A percentile compares a stretch with the other conserved stretches of the same genome.
phyloP scores from a whole-genome alignment of 2,329 filamentous ascomycete species.

The Aspergillus vadensis region DNA sequence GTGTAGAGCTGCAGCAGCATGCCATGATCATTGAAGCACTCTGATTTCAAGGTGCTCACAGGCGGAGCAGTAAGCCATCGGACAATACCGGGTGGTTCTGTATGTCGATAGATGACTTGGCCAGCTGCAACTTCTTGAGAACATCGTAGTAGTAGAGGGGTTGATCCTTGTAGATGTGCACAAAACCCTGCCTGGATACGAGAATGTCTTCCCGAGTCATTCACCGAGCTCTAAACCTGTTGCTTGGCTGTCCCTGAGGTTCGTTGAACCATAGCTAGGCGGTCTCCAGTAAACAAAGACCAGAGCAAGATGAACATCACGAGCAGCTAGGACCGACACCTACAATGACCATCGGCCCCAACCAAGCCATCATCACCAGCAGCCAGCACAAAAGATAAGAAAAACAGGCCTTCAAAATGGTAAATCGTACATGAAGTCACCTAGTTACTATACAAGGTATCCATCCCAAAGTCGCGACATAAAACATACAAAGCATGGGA shows the following conservation, averaged over 20 bases:
- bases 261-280: not conserved
- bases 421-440: slow-evolving; percentile 28
- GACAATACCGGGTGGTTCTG: not conserved
- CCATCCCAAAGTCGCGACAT: slow-evolving; percentile 36
- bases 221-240: not conserved
- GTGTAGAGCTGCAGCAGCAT: not conserved
- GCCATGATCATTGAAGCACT: not conserved
- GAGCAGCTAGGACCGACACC: no score
- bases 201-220: not conserved
- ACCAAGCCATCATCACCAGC: not conserved
- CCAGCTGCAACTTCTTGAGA: not conserved
- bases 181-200: not conserved
- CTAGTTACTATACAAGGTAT: slow-evolving; percentile 43
- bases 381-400: not conserved
- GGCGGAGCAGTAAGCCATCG: not conserved
- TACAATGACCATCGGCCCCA: not conserved
- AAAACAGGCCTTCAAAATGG: not conserved
- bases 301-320: not conserved
- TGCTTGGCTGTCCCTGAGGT: not conserved
- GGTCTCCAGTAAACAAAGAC: not conserved
- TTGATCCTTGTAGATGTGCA: not conserved
- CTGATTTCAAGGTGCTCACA: not conserved
- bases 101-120: not conserved
- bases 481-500: slow-evolving; percentile 28
- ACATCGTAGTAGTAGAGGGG: not conserved